A percentile compares a stretch with the other conserved stretches of the same genome.
Evolutionary conservation across 2,329 filamentous ascomycete species (phyloP).

Genomic region (Botrytis hyacinthi): DNA sequence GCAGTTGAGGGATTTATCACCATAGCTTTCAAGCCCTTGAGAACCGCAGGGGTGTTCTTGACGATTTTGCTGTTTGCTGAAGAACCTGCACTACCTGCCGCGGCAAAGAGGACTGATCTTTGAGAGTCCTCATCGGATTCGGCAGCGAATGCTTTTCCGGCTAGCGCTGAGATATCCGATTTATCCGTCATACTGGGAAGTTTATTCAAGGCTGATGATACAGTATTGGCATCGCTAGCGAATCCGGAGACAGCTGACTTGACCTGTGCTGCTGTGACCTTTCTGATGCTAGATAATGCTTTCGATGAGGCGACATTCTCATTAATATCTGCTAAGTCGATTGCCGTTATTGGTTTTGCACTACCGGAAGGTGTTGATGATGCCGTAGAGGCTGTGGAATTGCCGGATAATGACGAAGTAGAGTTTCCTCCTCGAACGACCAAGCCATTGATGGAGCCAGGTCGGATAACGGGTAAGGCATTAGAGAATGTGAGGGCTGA

Average conservation of each 20-base stretch:
- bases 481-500: conserved; percentile 9
- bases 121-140: conserved; percentile 33
- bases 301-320: background rate
- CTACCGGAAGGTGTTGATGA: background rate
- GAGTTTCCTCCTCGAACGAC: background rate
- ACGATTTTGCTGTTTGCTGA: conserved; percentile 32
- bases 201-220: conserved; percentile 30
- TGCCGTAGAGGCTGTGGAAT: background rate
- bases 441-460: background rate
- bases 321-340: background rate
- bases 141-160: conserved; percentile 30
- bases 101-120: conserved; percentile 29
- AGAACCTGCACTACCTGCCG: conserved; percentile 28
- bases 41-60: conserved; percentile 31
- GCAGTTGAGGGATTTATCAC: conserved; percentile 15
- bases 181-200: conserved; percentile 24
- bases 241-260: conserved; percentile 28
- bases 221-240: conserved; percentile 33
- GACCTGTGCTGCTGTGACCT: conserved; percentile 21
- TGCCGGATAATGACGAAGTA: background rate
- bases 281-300: background rate
- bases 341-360: background rate
- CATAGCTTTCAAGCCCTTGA: conserved; percentile 29
- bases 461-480: conserved; percentile 2
- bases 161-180: conserved; percentile 26